Conservation (phyloP, 176 grass and related monocot species). For the Alloteropsis semialata region DNA sequence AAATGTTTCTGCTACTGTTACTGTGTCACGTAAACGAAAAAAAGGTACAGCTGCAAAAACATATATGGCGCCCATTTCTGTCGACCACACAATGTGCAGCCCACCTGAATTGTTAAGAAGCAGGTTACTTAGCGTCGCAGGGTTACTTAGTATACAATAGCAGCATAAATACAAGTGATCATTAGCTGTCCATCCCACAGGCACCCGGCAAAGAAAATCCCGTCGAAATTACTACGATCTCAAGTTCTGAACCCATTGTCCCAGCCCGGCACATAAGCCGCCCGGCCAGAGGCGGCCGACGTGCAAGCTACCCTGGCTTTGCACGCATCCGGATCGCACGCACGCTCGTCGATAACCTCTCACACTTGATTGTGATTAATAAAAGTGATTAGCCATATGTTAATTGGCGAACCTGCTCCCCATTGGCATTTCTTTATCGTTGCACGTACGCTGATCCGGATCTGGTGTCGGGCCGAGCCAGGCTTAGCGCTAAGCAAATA, state of each 20-base stretch:
- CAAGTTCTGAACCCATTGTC: not conserved
- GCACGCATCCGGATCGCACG: constrained; percentile 1
- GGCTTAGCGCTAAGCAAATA: not conserved
- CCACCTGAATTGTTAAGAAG: not conserved
- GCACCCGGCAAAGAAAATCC: constrained; percentile 5
- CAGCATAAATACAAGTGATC: not conserved
- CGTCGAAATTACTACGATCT: constrained; percentile 15
- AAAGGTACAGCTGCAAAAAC: not conserved
- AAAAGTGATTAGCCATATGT: not conserved
- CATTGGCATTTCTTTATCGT: not conserved
- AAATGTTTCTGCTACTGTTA: no score
- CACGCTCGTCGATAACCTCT: not conserved
- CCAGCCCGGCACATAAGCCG: not conserved
- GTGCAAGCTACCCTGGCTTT: not conserved
- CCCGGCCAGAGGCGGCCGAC: not conserved
- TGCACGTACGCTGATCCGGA: constrained; percentile 39
- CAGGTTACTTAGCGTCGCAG: not conserved
- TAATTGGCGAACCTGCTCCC: not conserved
- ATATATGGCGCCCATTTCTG: not conserved
- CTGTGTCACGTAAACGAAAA: not conserved
- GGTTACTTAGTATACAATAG: not conserved
- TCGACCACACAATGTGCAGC: not conserved
- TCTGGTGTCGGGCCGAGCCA: constrained; percentile 25
- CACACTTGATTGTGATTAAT: not conserved
- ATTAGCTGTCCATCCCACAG: not conserved